Percentiles rank a stretch among this genome's conserved stretches.
Evolutionary conservation across 768 basidiomycete species (phyloP).

Genomic region (Multifurca ochricompacta): DNA sequence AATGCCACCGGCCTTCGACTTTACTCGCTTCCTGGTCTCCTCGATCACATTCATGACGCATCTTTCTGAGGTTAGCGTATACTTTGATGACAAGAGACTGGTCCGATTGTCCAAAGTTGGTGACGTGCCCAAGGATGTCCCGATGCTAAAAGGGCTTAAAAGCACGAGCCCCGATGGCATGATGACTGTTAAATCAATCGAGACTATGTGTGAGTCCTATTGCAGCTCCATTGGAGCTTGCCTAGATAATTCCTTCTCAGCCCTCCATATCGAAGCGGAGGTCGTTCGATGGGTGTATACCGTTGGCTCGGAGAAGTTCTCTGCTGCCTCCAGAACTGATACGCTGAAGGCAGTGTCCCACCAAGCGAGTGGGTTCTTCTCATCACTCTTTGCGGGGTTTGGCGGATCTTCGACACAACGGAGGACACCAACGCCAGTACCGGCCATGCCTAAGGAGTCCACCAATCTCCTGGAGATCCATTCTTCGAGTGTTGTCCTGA

Average conservation of each 20-base stretch:
- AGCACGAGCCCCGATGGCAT: slow-evolving; percentile 46
- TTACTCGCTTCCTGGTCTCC: slow-evolving; percentile 82
- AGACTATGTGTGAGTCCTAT: slow-evolving; percentile 46
- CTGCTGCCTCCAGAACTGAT: slow-evolving; percentile 21
- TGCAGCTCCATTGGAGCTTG: slow-evolving; percentile 6
- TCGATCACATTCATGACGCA: slow-evolving; percentile 90
- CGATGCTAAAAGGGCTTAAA: slow-evolving; percentile 50
- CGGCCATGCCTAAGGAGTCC: slow-evolving; percentile 26
- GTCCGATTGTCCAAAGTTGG: slow-evolving; percentile 56
- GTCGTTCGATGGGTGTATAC: slow-evolving; percentile 76
- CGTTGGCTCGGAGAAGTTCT: slow-evolving; percentile 53
- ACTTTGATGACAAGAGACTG: slow-evolving; percentile 71
- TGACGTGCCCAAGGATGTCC: slow-evolving; percentile 43
- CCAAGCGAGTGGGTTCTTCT: slow-evolving; percentile 32
- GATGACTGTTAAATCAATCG: slow-evolving; percentile 64
- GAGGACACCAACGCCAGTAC: slow-evolving; percentile 26
- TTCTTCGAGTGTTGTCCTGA: slow-evolving; percentile 50
- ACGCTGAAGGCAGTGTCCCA: not conserved
- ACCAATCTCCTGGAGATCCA: slow-evolving; percentile 31
- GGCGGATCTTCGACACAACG: slow-evolving; percentile 27
- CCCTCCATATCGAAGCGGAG: slow-evolving; percentile 70
- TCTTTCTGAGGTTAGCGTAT: slow-evolving; percentile 69
- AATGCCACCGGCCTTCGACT: slow-evolving; percentile 78
- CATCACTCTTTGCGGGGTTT: slow-evolving; percentile 33
- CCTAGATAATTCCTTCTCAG: slow-evolving; percentile 28